Evolutionary conservation across 768 basidiomycete genomes (phyloP), one percentile per base, ranked within the genome.

Genomic region (Boletus vermiculosoides): DNA sequence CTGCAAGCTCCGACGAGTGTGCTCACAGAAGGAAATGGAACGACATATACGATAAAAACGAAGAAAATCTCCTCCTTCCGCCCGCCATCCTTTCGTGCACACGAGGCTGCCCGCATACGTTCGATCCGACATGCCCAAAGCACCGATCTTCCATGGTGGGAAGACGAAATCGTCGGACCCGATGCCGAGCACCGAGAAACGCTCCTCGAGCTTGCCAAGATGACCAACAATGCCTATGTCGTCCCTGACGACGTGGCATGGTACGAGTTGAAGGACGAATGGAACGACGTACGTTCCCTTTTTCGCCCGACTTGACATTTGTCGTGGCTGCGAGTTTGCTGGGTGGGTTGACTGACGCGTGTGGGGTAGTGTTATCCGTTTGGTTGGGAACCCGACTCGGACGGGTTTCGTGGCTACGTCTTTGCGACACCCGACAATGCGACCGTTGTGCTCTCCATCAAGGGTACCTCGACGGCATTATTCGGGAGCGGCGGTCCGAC

Each of bases 221-320:
- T 99, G 92, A 84, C 92, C 40, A 91, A 87, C 66, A 93, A 98
- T 67, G 93, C 96, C 47, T 98, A 98, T 75, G 73, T 88, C 16
- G 66, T 77, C 12, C 83, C 83, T 0, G 77, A 79, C 9, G 84
- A 88, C 54, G 56, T 72, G 7, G 80, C 69, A 1, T 98, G 96
- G 96, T 96, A 92, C 70, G 84, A 89, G 46, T 65, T 94, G 45
- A 79, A 77, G 2, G 79, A 77, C 0, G 66, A 77, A 1, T 98
- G 88, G 88, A 85, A 83, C 68, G 73, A 73, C 8, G 83, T 83
- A 54, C 54, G 66, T 62, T 44, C 7, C 4, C 2, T 15, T n/a
- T 23, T 49, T 48, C 12, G 36, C 25, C 18, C 22, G 5, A 11
- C 18, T 23, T 12, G 1, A n/a, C 39, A 2, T 40, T n/a, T 37